Percentiles rank a stretch among this genome's conserved stretches.
Conservation (phyloP, 768 basidiomycete genomes). For the Steccherinum ochraceum region DNA sequence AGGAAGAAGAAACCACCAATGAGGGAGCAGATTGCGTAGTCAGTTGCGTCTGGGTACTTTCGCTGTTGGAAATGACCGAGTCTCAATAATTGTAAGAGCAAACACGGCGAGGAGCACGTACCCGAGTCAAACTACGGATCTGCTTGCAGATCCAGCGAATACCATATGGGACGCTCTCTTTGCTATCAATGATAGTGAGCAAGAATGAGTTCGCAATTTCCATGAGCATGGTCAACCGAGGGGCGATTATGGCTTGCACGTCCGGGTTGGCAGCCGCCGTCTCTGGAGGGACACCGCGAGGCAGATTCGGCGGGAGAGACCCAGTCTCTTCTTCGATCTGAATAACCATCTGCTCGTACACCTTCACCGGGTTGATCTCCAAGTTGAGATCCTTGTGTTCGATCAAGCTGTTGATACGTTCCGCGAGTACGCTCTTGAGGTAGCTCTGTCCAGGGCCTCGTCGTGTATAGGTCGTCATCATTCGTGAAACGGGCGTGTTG, state of each 20-base stretch:
- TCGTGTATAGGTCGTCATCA: conserved; percentile 99
- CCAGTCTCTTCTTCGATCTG: conserved; percentile 99
- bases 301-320: conserved; percentile 82
- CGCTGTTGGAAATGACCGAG: conserved; percentile 46
- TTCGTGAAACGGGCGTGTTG: conserved; percentile 97
- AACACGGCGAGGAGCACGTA: conserved; percentile 30
- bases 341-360: conserved; percentile 99
- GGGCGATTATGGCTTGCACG: conserved; percentile 97
- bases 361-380: conserved; percentile 99
- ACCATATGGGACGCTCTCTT: conserved; percentile 98
- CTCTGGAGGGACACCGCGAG: conserved; percentile 91
- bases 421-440: conserved; percentile 94
- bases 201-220: conserved; percentile 99
- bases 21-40: conserved; percentile 96
- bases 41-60: conserved; percentile 98
- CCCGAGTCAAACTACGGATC: conserved; percentile 92
- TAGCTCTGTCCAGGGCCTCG: conserved; percentile 98
- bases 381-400: conserved; percentile 99
- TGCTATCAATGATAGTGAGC: conserved; percentile 94
- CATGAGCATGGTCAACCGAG: conserved; percentile 97
- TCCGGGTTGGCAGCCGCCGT: conserved; percentile 90
- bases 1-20: conserved; percentile 99
- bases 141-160: conserved; percentile 99
- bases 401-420: conserved; percentile 96
- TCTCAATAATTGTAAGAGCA: conserved; percentile 5